phyloP scores from a whole-genome alignment of 2,329 filamentous ascomycete genomes.

The Lecanicillium sp. region DNA sequence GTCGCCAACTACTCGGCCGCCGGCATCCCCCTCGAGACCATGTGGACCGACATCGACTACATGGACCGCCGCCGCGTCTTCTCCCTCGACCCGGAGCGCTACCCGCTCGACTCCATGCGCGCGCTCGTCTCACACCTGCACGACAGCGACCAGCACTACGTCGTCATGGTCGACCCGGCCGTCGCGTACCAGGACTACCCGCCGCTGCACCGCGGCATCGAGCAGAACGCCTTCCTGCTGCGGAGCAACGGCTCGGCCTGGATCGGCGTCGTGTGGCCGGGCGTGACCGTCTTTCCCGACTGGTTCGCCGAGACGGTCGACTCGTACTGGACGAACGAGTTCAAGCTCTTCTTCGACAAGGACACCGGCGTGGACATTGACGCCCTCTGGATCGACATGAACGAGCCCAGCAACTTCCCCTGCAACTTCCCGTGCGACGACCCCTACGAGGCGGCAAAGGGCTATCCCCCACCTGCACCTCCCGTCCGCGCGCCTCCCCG shows the following conservation, averaged over 20 bases:
- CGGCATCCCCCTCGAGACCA: slow-evolving; percentile 56
- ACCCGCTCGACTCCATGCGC: slow-evolving; percentile 55
- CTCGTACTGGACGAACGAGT: slow-evolving; percentile 64
- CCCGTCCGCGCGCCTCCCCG: slow-evolving; percentile 58
- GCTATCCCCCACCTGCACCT: slow-evolving; percentile 55
- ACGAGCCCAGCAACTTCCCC: slow-evolving; percentile 42
- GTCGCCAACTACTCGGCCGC: slow-evolving; percentile 61
- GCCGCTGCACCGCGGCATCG: slow-evolving; percentile 35
- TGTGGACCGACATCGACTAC: slow-evolving; percentile 40
- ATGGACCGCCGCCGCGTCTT: slow-evolving; percentile 42
- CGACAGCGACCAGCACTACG: slow-evolving; percentile 59
- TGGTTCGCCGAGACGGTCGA: slow-evolving; percentile 64
- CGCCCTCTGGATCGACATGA: slow-evolving; percentile 69
- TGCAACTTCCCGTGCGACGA: slow-evolving; percentile 25
- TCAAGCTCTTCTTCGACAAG: slow-evolving; percentile 56
- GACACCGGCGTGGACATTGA: slow-evolving; percentile 66
- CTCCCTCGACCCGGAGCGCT: slow-evolving; percentile 58
- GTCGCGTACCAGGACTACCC: slow-evolving; percentile 51
- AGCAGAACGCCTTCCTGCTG: slow-evolving; percentile 41
- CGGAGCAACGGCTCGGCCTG: slow-evolving; percentile 49
- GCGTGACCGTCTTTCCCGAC: slow-evolving; percentile 64
- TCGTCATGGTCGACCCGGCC: slow-evolving; percentile 73
- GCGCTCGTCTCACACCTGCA: slow-evolving; percentile 63
- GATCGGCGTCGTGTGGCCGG: slow-evolving; percentile 72
- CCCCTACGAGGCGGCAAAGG: slow-evolving; percentile 25